A percentile compares a stretch with the other conserved stretches of the same genome.
These are phyloP conservation scores for Puccinia coronata DNA, from an alignment of 1,284 basidiomycete species.

Conservation along the genomic window DNA sequence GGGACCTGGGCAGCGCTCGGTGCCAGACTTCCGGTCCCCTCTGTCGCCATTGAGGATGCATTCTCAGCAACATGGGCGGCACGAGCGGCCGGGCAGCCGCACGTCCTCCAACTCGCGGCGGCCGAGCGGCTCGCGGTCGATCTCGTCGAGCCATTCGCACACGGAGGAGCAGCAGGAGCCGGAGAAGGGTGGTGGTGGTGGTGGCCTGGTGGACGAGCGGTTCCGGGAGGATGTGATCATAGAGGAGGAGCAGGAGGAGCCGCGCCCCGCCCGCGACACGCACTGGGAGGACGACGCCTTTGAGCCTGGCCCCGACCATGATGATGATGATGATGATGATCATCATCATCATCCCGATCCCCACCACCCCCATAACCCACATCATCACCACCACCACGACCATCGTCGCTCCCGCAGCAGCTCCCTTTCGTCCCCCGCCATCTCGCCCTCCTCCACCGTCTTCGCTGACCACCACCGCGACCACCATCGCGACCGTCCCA, in stretches of 20 bases:
- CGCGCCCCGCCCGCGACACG: neutral
- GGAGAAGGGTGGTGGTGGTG: no score
- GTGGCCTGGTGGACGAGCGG: neutral
- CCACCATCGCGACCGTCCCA: neutral
- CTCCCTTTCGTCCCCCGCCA: neutral
- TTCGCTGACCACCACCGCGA: conserved; percentile 17
- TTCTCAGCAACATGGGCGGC: neutral
- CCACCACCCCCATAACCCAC: no score
- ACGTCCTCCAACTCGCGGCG: neutral
- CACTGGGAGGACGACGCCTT: neutral
- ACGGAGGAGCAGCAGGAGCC: neutral
- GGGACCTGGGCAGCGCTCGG: conserved; percentile 3
- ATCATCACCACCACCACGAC: no score
- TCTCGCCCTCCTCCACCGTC: conserved; percentile 23
- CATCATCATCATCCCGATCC: no score
- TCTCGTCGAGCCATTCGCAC: neutral
- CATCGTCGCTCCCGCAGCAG: neutral
- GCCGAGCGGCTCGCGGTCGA: neutral
- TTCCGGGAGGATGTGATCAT: neutral
- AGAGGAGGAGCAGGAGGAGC: conserved; percentile 11
- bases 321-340: no score
- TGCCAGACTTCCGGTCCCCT: neutral
- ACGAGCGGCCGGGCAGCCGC: neutral
- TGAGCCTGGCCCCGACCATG: no score
- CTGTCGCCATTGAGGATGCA: neutral